Evolutionary conservation across 176 grass and related monocot genomes (phyloP).

Genomic region (Hsuehochloa calcarea): DNA sequence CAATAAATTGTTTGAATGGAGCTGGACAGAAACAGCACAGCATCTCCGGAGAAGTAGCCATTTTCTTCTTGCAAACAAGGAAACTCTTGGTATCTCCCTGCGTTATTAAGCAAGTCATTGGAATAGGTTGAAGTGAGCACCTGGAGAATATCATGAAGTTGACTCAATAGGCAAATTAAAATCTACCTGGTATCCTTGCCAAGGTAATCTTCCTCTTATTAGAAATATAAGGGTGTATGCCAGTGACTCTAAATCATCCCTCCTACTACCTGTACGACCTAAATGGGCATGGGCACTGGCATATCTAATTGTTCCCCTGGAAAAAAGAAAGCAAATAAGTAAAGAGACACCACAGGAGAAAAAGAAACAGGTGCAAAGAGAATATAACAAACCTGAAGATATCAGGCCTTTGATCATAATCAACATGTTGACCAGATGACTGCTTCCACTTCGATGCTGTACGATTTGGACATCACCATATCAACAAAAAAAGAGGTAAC

Average conservation of each 20-base stretch:
- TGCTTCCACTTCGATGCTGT: slow-evolving; percentile 89
- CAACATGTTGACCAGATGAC: slow-evolving; percentile 66
- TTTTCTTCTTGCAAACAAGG: slow-evolving; percentile 98
- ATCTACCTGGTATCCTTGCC: slow-evolving; percentile 96
- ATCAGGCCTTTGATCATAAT: slow-evolving; percentile 96
- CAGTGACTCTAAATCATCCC: slow-evolving; percentile 93
- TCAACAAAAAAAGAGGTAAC: slow-evolving; percentile 15
- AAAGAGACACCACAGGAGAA: neutral
- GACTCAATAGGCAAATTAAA: slow-evolving; percentile 14
- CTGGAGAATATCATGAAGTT: slow-evolving; percentile 19
- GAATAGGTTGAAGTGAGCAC: neutral
- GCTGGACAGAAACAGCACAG: slow-evolving; percentile 83
- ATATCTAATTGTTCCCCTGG: slow-evolving; percentile 93
- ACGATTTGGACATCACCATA: slow-evolving; percentile 27
- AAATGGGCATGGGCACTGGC: slow-evolving; percentile 95
- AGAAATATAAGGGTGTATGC: slow-evolving; percentile 95
- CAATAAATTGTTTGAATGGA: slow-evolving; percentile 92
- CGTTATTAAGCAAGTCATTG: slow-evolving; percentile 25
- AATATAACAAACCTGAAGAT: slow-evolving; percentile 68
- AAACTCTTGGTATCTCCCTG: slow-evolving; percentile 97
- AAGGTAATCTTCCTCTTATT: slow-evolving; percentile 86
- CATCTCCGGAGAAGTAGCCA: slow-evolving; percentile 72
- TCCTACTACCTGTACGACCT: slow-evolving; percentile 89
- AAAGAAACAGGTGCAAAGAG: slow-evolving; percentile 11
- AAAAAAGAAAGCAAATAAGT: slow-evolving; percentile 21